phyloP scores from a whole-genome alignment of 139 green algal species.

The Chlamydomonas asymmetrica region DNA sequence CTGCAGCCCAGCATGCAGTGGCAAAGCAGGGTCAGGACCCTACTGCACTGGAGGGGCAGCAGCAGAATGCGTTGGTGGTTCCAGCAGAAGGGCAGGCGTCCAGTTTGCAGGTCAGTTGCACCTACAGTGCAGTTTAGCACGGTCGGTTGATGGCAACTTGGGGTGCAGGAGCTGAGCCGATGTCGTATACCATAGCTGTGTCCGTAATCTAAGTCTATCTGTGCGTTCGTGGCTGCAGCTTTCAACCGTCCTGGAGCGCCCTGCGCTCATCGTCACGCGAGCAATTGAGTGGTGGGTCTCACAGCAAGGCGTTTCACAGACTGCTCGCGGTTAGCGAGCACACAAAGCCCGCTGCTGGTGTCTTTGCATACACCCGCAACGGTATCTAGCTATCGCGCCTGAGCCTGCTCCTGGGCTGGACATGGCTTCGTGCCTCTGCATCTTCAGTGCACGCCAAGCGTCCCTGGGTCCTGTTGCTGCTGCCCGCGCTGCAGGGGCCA shows the following conservation, averaged over 20 bases:
- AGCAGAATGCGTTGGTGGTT: slow-evolving; percentile 8
- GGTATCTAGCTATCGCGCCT: too few species aligned
- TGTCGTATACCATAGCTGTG: too few species aligned
- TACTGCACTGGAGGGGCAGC: slow-evolving; percentile 1
- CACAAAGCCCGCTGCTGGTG: too few species aligned
- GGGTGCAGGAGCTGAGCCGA: too few species aligned
- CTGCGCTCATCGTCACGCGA: slow-evolving; percentile 71
- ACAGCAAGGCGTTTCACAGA: too few species aligned
- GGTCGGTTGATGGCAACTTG: too few species aligned
- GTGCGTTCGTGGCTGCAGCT: slow-evolving; percentile 32
- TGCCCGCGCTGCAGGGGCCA: slow-evolving; percentile 62
- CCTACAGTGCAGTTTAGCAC: too few species aligned
- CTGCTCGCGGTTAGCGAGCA: too few species aligned
- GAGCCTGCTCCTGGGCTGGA: too few species aligned
- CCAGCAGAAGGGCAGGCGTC: slow-evolving; percentile 20
- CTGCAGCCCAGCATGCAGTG: neutral
- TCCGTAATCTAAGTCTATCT: too few species aligned
- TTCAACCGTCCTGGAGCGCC: slow-evolving; percentile 48
- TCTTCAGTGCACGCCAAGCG: too few species aligned
- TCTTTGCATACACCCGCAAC: slow-evolving; percentile 4
- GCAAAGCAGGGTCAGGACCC: neutral
- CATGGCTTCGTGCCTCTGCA: too few species aligned
- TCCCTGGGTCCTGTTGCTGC: neutral
- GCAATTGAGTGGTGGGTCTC: slow-evolving; percentile 82
- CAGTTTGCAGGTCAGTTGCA: slow-evolving; percentile 28